phyloP scores from a whole-genome alignment of 768 basidiomycete species.

The Mycena indigotica region DNA sequence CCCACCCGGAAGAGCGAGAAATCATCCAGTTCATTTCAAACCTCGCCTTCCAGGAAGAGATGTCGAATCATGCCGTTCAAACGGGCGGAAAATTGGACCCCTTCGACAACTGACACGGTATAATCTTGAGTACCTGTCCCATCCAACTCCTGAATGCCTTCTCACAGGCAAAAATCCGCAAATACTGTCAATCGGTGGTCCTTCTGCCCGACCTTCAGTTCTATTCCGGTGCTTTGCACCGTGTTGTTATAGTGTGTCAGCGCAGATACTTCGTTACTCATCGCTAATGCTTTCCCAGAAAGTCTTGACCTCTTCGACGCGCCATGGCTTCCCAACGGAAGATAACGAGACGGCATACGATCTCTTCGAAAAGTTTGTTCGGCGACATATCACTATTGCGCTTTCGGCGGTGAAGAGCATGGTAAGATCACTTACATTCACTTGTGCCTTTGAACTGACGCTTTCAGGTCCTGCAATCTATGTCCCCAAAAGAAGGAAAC shows the following conservation, averaged over 20 bases:
- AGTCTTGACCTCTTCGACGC: too few relatives aligned
- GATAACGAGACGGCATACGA: not conserved
- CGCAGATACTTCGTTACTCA: too few relatives aligned
- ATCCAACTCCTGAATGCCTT: not conserved
- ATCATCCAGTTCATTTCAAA: not conserved
- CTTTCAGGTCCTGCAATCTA: too few relatives aligned
- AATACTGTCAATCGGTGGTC: not conserved
- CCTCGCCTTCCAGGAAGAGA: not conserved
- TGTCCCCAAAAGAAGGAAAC: too few relatives aligned
- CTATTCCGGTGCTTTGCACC: not conserved
- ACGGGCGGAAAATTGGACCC: not conserved
- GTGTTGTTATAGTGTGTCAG: not conserved
- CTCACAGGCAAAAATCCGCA: not conserved
- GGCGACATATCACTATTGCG: not conserved
- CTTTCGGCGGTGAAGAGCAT: not conserved
- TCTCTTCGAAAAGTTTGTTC: not conserved
- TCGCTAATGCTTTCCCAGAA: too few relatives aligned
- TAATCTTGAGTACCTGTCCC: not conserved
- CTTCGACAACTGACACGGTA: not conserved
- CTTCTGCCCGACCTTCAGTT: not conserved
- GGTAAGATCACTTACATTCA: too few relatives aligned
- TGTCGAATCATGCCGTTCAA: not conserved
- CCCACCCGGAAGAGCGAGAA: not conserved
- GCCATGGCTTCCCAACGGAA: not conserved
- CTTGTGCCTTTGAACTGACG: too few relatives aligned